Evolutionary conservation across 768 basidiomycete genomes (phyloP).

Genomic region (Pisolithus microcarpus): DNA sequence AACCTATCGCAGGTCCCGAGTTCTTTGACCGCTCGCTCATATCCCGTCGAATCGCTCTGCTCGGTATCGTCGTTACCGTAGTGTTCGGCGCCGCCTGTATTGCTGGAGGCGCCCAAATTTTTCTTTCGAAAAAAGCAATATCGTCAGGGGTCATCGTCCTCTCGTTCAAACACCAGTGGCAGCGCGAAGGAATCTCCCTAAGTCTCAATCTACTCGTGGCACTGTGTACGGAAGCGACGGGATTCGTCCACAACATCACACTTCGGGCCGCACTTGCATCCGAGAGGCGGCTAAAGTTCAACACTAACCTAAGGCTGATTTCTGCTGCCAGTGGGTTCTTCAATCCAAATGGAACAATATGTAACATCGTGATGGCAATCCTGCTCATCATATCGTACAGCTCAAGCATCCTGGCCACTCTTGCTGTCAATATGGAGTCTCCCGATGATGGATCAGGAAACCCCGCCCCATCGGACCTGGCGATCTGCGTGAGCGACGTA

Average conservation of each 20-base stretch:
- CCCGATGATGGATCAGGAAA: neutral
- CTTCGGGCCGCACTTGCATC: slow-evolving; percentile 23
- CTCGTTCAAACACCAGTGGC: slow-evolving; percentile 7
- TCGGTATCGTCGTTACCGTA: slow-evolving; percentile 17
- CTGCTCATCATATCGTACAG: slow-evolving; percentile 25
- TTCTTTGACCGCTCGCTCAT: slow-evolving; percentile 22
- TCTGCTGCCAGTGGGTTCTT: slow-evolving; percentile 13
- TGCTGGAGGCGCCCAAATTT: slow-evolving; percentile 17
- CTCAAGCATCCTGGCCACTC: slow-evolving; percentile 19
- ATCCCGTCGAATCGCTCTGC: slow-evolving; percentile 18
- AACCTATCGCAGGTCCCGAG: slow-evolving; percentile 17
- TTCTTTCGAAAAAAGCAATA: slow-evolving; percentile 15
- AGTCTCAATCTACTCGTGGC: slow-evolving; percentile 23
- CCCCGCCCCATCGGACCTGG: neutral
- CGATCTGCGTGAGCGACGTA: slow-evolving; percentile 16
- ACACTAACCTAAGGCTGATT: slow-evolving; percentile 25
- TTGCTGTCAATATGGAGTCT: slow-evolving; percentile 9
- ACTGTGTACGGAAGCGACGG: slow-evolving; percentile 24
- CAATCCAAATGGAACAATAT: slow-evolving; percentile 19
- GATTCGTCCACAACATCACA: slow-evolving; percentile 21
- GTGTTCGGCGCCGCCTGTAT: slow-evolving; percentile 20
- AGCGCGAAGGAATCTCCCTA: slow-evolving; percentile 17
- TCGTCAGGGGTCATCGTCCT: slow-evolving; percentile 19
- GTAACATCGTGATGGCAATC: slow-evolving; percentile 18
- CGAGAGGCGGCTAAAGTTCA: slow-evolving; percentile 18